phyloP scores from a whole-genome alignment of 768 basidiomycete species.

The Russula abietina region DNA sequence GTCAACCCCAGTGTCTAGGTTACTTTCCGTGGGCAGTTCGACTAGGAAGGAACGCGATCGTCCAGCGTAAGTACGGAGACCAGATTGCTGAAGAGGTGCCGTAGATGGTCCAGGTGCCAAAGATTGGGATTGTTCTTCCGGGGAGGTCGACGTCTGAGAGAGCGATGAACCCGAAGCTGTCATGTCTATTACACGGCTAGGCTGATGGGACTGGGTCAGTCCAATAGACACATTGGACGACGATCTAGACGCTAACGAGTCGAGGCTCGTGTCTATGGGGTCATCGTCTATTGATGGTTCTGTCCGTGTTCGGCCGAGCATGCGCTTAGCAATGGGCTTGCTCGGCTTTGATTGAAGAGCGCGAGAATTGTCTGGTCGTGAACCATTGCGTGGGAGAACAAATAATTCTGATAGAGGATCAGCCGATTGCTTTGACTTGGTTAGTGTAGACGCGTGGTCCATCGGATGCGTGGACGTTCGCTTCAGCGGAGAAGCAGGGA shows the following conservation, averaged over 20 bases:
- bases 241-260: constrained; percentile 25
- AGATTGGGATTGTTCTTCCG: constrained; percentile 9
- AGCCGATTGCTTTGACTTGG: constrained; percentile 26
- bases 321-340: constrained; percentile 51
- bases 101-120: constrained; percentile 21
- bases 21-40: constrained; percentile 38
- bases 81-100: constrained; percentile 29
- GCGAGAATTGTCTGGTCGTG: background rate
- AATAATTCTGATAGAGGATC: constrained; percentile 46
- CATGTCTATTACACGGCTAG: constrained; percentile 25
- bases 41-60: constrained; percentile 77
- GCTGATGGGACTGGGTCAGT: constrained; percentile 18
- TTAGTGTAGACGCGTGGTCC: constrained; percentile 15
- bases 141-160: constrained; percentile 24
- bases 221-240: constrained; percentile 24
- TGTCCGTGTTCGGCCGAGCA: constrained; percentile 65
- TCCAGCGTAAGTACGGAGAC: constrained; percentile 66
- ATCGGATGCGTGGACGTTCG: constrained; percentile 6
- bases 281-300: constrained; percentile 41
- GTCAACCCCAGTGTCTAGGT: constrained; percentile 29
- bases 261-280: constrained; percentile 30
- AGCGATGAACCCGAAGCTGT: constrained; percentile 3
- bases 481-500: constrained; percentile 5
- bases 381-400: constrained; percentile 30
- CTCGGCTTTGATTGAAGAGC: constrained; percentile 18